These are phyloP conservation scores for Salix arbutifolia DNA, from an alignment of 345 rosid genomes.

Conservation along the genomic window DNA sequence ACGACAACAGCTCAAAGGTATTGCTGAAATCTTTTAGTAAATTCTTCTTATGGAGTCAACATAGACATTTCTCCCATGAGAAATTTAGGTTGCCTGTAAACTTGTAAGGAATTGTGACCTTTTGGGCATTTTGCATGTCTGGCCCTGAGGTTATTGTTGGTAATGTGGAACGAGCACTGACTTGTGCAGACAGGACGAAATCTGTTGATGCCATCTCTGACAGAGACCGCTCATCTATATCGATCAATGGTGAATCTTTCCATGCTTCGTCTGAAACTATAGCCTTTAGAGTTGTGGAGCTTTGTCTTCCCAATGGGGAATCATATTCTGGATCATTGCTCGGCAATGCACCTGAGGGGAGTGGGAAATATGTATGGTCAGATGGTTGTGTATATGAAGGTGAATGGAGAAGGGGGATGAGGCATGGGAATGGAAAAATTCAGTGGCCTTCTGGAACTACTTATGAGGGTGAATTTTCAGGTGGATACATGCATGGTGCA, in stretches of 20 bases:
- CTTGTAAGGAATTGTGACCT: slow-evolving; percentile 33
- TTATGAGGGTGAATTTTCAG: slow-evolving; percentile 86
- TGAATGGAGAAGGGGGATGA: slow-evolving; percentile 91
- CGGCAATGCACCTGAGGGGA: slow-evolving; percentile 71
- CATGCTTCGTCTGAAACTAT: slow-evolving; percentile 46
- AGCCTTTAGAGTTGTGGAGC: slow-evolving; percentile 61
- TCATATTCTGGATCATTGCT: slow-evolving; percentile 72
- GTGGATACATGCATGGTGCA: slow-evolving; percentile 81
- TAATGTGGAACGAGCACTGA: slow-evolving; percentile 42
- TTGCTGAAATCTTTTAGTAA: slow-evolving; percentile 18
- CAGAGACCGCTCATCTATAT: slow-evolving; percentile 31
- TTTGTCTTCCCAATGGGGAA: slow-evolving; percentile 62
- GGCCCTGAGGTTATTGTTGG: slow-evolving; percentile 51
- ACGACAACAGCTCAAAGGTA: slow-evolving; percentile 5
- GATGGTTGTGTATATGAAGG: slow-evolving; percentile 74
- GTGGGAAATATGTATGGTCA: slow-evolving; percentile 82
- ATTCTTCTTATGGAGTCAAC: slow-evolving; percentile 22
- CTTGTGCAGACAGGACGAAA: slow-evolving; percentile 65
- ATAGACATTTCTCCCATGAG: slow-evolving; percentile 22
- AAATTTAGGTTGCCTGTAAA: slow-evolving; percentile 12
- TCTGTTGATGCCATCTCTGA: slow-evolving; percentile 55
- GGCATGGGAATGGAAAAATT: slow-evolving; percentile 75
- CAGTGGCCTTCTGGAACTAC: slow-evolving; percentile 67
- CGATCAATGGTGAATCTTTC: slow-evolving; percentile 49
- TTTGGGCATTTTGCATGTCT: slow-evolving; percentile 85